Base-by-base conservation (phyloP, 495 filamentous ascomycete genomes). In the Penicillium dipodomyicola region DNA sequence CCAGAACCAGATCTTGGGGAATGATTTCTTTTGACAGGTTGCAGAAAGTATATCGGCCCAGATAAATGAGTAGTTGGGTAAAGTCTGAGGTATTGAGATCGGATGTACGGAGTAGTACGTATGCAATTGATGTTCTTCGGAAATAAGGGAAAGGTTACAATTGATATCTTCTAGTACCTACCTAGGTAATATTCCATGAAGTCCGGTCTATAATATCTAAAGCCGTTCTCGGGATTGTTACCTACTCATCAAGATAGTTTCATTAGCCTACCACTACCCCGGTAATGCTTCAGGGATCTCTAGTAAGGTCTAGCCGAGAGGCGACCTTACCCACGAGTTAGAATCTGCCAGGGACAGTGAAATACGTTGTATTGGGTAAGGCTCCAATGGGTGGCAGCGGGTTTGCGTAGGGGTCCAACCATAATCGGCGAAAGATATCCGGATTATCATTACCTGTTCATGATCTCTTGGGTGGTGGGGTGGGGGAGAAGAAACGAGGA, bases 291-390 rank as follows among this genome's bases (percentile, higher is more conserved):
- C 35, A 39, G 58, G 52, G 25, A 40, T 48, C 60, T 59, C 58
- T 58, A 64, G 58, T 57, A 53, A 58, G 41, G 53, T n/a, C 50
- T 19, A 51, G 48, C 30, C 49, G 44, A 41, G 27, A 60, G 41
- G 29, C 40, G 47, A 59, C 55, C 19, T 23, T 35, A 56, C 49
- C 72, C 73, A 74, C 69, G 70, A 74, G 70, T 65, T 63, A 61
- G 65, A 59, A 59, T 58, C 65, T 72, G 68, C 56, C 70, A 73
- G 73, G 71, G 68, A 64, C 57, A 55, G 53, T 32, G 52, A 60
- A 62, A 64, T 58, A 63, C 60, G 60, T 8, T 39, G 65, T 68
- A 63, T 61, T 60, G 59, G 54, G 54, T 49, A 63, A 60, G 50
- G 61, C 63, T 52, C 56, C 57, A 64, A 61, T 62, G 65, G 19